Percentiles rank a stretch among this genome's conserved stretches.
Evolutionary conservation across 1,139 yeast genomes (phyloP).

Genomic region (Taphrina deformans): DNA sequence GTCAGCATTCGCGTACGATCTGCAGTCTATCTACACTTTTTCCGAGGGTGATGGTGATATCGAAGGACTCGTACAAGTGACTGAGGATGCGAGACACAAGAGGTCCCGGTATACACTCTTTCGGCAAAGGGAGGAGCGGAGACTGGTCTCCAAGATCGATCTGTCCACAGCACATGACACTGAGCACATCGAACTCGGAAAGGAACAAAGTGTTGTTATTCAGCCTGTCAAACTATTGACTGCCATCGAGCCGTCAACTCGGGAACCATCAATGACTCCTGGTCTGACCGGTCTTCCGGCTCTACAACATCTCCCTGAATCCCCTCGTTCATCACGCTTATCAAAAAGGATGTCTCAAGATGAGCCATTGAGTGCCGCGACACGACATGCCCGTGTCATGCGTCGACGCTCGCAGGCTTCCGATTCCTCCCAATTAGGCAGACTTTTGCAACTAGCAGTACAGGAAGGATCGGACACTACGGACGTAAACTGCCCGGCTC

Average conservation of each 20-base stretch:
- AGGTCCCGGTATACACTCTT: neutral
- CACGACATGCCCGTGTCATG: neutral
- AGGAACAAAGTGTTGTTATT: too few relatives aligned
- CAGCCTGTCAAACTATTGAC: too few relatives aligned
- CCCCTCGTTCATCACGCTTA: neutral
- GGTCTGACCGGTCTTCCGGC: too few relatives aligned
- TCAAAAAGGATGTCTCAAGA: neutral
- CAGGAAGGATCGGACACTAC: neutral
- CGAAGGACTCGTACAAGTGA: neutral
- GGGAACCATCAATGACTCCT: too few relatives aligned
- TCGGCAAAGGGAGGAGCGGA: neutral
- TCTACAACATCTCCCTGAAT: neutral
- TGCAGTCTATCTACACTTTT: neutral
- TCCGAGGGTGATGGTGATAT: neutral
- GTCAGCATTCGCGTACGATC: neutral
- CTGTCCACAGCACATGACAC: too few relatives aligned
- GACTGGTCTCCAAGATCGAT: neutral
- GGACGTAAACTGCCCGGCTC: neutral
- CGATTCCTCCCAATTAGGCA: neutral
- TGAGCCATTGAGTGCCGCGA: neutral
- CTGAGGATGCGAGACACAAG: neutral
- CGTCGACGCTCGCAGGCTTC: neutral
- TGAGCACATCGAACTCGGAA: too few relatives aligned
- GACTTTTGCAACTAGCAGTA: neutral
- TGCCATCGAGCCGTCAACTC: too few relatives aligned